These are phyloP conservation scores for Pseudogymnoascus sp. DNA, from an alignment of 2,329 filamentous ascomycete genomes.

Conservation along the genomic window DNA sequence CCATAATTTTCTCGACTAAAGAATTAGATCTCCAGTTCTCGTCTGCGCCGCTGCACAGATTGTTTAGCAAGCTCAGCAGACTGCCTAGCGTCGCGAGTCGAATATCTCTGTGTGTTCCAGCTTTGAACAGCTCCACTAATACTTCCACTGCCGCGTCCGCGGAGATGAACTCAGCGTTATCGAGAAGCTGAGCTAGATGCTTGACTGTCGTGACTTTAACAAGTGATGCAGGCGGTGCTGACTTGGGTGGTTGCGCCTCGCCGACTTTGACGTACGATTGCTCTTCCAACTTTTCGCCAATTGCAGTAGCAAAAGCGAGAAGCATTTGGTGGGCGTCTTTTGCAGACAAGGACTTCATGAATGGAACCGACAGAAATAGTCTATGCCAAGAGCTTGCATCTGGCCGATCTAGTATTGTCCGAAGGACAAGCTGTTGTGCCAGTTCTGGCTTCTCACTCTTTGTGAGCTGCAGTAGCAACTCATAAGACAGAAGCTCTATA, in stretches of 20 bases:
- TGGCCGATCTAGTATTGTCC: conserved; percentile 27
- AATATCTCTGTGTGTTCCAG: conserved; percentile 32
- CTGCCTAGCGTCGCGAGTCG: conserved; percentile 29
- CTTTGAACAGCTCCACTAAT: conserved; percentile 26
- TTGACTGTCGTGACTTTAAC: conserved; percentile 39
- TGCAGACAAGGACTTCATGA: conserved; percentile 30
- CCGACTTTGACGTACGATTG: conserved; percentile 18
- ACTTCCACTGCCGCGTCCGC: conserved; percentile 24
- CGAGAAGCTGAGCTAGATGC: conserved; percentile 33
- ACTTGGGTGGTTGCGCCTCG: conserved; percentile 8
- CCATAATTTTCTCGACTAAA: conserved; percentile 19
- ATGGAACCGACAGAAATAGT: conserved; percentile 25
- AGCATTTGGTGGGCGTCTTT: conserved; percentile 27
- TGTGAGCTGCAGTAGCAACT: conserved; percentile 21
- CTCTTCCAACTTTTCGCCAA: conserved; percentile 26
- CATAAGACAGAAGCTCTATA: conserved; percentile 23
- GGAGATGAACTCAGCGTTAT: conserved; percentile 29
- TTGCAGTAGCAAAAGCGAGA: conserved; percentile 24
- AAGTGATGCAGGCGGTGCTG: conserved; percentile 3
- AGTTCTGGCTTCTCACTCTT: conserved; percentile 29
- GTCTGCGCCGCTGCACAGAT: conserved; percentile 15
- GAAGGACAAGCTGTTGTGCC: conserved; percentile 25
- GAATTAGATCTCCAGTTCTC: conserved; percentile 13
- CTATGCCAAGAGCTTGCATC: conserved; percentile 38
- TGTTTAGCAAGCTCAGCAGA: conserved; percentile 27